Conservation (phyloP, 1,139 yeast species). For the Geotrichum cucujoidarum region DNA sequence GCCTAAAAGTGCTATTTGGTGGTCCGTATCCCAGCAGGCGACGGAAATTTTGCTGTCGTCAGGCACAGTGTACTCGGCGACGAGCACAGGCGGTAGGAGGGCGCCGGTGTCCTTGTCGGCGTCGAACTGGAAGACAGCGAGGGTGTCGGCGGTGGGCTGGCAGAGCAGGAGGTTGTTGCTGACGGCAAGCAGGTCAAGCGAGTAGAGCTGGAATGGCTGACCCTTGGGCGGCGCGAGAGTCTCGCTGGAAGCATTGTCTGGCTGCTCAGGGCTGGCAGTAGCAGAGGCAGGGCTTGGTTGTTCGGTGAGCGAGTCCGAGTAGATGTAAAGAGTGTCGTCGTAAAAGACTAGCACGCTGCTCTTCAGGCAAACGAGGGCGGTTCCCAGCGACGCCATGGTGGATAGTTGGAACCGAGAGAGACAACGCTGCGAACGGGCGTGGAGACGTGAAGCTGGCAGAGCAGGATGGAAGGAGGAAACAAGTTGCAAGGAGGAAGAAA, state of each 20-base stretch:
- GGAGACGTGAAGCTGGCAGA: too few species aligned
- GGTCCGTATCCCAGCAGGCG: constrained; percentile 15
- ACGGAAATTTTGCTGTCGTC: constrained; percentile 12
- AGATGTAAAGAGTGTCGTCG: constrained; percentile 8
- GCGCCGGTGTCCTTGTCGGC: not conserved
- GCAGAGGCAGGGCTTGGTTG: not conserved
- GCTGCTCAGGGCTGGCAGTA: not conserved
- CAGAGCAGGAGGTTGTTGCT: constrained; percentile 13
- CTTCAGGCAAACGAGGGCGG: constrained; percentile 11
- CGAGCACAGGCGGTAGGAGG: constrained; percentile 5
- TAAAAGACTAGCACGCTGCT: constrained; percentile 5
- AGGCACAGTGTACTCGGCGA: constrained; percentile 11
- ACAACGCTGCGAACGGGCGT: too few species aligned
- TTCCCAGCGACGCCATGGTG: constrained; percentile 10
- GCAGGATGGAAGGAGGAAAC: too few species aligned
- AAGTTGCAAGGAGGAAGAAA: too few species aligned
- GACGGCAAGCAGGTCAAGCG: constrained; percentile 7
- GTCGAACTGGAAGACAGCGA: constrained; percentile 13
- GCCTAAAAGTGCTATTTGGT: constrained; percentile 12
- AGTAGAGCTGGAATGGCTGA: constrained; percentile 12
- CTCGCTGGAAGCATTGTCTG: not conserved
- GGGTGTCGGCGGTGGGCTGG: constrained; percentile 8
- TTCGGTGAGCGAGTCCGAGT: constrained; percentile 2
- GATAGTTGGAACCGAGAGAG: too few species aligned
- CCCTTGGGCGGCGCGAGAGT: not conserved